These are phyloP conservation scores for Rubus parviflorus DNA, from an alignment of 306 rosid species.

Conservation along the genomic window DNA sequence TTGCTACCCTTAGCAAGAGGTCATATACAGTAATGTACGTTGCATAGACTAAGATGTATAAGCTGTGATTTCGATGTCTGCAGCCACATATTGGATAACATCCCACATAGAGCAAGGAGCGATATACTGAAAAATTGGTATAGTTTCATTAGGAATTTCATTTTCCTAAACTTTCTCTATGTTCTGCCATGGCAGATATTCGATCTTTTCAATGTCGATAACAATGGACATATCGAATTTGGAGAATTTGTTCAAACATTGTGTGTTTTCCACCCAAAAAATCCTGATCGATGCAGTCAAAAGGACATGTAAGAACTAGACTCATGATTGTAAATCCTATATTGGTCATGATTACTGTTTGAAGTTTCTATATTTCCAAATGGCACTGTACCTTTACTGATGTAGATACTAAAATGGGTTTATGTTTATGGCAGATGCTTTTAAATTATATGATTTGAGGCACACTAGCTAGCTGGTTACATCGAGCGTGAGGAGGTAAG, in stretches of 20 bases:
- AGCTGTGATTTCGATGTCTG: neutral
- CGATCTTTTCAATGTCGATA: conserved; percentile 54
- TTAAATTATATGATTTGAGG: conserved; percentile 54
- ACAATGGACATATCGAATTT: conserved; percentile 51
- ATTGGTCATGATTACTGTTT: neutral
- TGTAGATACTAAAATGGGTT: neutral
- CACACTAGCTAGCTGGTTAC: conserved; percentile 39
- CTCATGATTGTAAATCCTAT: neutral
- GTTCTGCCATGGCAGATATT: conserved; percentile 37
- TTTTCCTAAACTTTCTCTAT: neutral
- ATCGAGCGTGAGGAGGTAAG: conserved; percentile 49
- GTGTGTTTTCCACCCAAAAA: conserved; percentile 54
- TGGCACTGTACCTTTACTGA: neutral
- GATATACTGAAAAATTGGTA: neutral
- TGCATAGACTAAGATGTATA: neutral
- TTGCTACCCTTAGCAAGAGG: neutral
- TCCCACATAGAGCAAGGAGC: neutral
- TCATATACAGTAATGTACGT: too few relatives aligned
- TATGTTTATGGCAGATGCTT: conserved; percentile 47
- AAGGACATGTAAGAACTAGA: conserved; percentile 41
- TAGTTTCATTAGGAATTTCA: neutral
- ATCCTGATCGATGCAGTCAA: conserved; percentile 48
- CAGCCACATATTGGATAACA: neutral
- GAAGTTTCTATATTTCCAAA: neutral
- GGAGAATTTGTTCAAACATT: conserved; percentile 60